Percentiles rank a stretch among this genome's conserved stretches.
Evolutionary conservation across 768 basidiomycete genomes (phyloP).

Genomic region (Kwoniella sp.): DNA sequence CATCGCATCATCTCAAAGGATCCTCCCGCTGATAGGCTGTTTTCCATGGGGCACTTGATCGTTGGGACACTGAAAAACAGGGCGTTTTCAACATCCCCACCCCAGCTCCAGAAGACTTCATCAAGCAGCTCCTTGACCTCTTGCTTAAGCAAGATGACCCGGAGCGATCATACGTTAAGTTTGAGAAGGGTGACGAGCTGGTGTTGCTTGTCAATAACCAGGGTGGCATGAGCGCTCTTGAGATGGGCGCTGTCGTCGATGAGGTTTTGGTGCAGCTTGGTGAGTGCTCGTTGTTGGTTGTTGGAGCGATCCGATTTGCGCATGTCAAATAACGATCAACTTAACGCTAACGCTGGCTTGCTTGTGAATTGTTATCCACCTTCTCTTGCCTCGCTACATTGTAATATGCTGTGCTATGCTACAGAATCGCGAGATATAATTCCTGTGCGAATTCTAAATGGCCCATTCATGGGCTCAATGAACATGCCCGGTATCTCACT

Average conservation of each 20-base stretch:
- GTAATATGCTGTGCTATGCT: no score
- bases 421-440: conserved; percentile 47
- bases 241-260: conserved; percentile 69
- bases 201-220: conserved; percentile 85
- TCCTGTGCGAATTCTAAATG: conserved; percentile 60
- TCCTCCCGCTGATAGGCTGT: no score
- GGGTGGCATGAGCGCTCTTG: conserved; percentile 80
- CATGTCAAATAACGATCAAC: no score
- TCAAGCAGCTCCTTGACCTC: conserved; percentile 70
- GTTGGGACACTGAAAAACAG: conserved; percentile 17
- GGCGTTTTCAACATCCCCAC: conserved; percentile 56
- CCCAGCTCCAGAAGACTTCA: conserved; percentile 70
- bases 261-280: conserved; percentile 61
- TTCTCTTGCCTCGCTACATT: no score
- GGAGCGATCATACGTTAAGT: conserved; percentile 63
- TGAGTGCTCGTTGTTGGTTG: conserved; percentile 45
- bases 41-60: no score
- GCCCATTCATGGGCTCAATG: conserved; percentile 74
- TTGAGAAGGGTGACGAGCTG: conserved; percentile 49
- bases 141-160: conserved; percentile 70
- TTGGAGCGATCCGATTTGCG: neutral
- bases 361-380: no score
- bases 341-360: no score
- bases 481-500: conserved; percentile 93
- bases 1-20: no score